A percentile compares a stretch with the other conserved stretches of the same genome.
These are phyloP conservation scores for Oryza glumipatula DNA, from an alignment of 176 grass and related monocot species.

Conservation along the genomic window DNA sequence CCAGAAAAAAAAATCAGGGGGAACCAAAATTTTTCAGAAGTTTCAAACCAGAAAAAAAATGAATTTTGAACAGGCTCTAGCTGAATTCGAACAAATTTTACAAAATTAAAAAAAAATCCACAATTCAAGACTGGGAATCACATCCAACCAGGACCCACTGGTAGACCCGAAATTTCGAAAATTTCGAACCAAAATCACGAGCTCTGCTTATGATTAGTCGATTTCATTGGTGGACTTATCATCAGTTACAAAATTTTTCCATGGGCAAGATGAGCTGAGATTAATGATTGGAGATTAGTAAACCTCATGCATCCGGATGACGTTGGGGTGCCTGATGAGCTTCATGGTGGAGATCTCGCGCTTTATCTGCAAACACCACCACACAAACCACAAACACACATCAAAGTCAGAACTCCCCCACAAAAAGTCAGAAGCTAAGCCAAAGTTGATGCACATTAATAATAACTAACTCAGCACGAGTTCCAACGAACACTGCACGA, in stretches of 20 bases:
- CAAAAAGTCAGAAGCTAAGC: slow-evolving; percentile 7
- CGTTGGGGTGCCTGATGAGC: slow-evolving; percentile 92
- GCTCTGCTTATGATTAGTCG: too few species aligned
- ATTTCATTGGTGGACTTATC: not conserved
- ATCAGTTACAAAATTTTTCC: not conserved
- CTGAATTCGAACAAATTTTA: not conserved
- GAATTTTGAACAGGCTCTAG: not conserved
- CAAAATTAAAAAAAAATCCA: not conserved
- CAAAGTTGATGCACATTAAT: slow-evolving; percentile 10
- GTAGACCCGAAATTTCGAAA: not conserved
- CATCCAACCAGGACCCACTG: not conserved
- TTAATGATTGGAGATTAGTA: slow-evolving; percentile 15
- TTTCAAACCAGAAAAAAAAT: not conserved
- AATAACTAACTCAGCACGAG: not conserved
- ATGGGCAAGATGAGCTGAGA: not conserved
- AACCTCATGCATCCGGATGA: slow-evolving; percentile 96
- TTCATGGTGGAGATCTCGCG: slow-evolving; percentile 99
- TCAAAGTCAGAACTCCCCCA: not conserved
- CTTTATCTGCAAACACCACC: slow-evolving; percentile 73
- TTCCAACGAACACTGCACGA: slow-evolving; percentile 30
- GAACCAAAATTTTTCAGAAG: not conserved
- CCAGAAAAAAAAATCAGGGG: not conserved
- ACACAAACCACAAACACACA: not conserved
- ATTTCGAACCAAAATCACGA: not conserved
- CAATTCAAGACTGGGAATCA: not conserved